Conservation (phyloP, 176 grass and related monocot species). For the Avena sativa region DNA sequence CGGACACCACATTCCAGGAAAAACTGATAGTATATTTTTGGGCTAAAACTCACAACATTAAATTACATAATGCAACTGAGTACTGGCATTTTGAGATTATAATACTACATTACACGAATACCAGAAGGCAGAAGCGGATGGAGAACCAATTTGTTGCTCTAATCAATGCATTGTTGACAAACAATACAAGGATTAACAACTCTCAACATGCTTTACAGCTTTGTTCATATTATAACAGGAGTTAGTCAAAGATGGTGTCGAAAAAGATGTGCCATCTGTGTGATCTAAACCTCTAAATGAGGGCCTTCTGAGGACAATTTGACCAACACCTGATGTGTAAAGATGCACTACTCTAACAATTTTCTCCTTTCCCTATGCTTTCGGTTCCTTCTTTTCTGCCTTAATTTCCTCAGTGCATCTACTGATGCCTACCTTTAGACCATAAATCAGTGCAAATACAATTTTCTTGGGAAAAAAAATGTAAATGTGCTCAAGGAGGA, state of each 20-base stretch:
- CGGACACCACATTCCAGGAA: background rate
- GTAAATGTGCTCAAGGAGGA: background rate
- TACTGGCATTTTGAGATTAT: background rate
- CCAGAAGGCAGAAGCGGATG: background rate
- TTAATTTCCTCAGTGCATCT: constrained; percentile 39
- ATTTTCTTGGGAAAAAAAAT: background rate
- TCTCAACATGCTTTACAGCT: constrained; percentile 24
- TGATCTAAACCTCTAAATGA: constrained; percentile 18
- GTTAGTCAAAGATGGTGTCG: background rate
- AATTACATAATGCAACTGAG: background rate
- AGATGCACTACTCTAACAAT: constrained; percentile 35
- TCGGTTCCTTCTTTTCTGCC: constrained; percentile 38
- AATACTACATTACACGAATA: background rate
- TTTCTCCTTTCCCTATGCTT: constrained; percentile 27
- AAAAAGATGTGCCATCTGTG: constrained; percentile 33
- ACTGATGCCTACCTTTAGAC: constrained; percentile 43
- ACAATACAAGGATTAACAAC: constrained; percentile 30
- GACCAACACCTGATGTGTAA: constrained; percentile 39
- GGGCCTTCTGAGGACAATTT: constrained; percentile 34
- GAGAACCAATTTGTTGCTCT: background rate
- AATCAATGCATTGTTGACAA: constrained; percentile 33
- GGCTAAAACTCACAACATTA: background rate
- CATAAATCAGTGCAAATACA: background rate
- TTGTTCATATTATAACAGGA: constrained; percentile 13
- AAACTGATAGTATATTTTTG: background rate